Conservation (phyloP, 192 early-diverging fungal species). For the Coemansia sp. region DNA sequence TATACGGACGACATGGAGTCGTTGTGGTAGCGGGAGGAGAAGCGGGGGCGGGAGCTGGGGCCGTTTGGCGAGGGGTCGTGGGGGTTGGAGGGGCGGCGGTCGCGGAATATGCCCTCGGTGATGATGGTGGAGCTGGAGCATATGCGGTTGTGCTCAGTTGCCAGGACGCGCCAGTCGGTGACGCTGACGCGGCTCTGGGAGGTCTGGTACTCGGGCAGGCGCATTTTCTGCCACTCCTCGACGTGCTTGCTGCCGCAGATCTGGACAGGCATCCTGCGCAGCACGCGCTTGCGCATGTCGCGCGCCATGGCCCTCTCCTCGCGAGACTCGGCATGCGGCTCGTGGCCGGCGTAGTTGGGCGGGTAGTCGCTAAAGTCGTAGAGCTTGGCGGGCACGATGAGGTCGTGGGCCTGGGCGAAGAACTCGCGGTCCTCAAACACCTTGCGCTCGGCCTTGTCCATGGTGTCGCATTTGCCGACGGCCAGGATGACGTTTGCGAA, state of each 20-base stretch:
- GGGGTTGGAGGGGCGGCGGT: constrained; percentile 7
- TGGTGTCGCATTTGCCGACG: constrained; percentile 48
- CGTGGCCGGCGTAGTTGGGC: background rate
- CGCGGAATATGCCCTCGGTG: constrained; percentile 32
- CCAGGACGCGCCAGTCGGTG: constrained; percentile 39
- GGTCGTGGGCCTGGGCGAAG: constrained; percentile 9
- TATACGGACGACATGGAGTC: constrained; percentile 10
- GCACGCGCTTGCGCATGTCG: constrained; percentile 1
- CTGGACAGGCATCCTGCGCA: constrained; percentile 20
- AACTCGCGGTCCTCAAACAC: constrained; percentile 26
- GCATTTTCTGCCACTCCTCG: constrained; percentile 47
- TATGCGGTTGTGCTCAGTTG: constrained; percentile 25
- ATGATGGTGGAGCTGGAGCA: constrained; percentile 17
- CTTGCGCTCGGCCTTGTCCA: constrained; percentile 30
- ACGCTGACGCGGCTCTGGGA: constrained; percentile 25
- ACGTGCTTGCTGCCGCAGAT: constrained; percentile 45
- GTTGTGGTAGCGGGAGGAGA: background rate
- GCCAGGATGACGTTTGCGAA: constrained; percentile 39
- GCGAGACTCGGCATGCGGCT: background rate
- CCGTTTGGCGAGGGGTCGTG: background rate
- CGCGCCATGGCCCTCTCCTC: constrained; percentile 11
- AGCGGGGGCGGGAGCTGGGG: background rate
- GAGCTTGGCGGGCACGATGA: constrained; percentile 21
- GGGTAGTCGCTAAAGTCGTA: constrained; percentile 37
- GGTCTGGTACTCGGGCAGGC: constrained; percentile 34